These are phyloP conservation scores for Alternaria burnsii DNA, from an alignment of 2,329 filamentous ascomycete genomes.

Conservation along the genomic window DNA sequence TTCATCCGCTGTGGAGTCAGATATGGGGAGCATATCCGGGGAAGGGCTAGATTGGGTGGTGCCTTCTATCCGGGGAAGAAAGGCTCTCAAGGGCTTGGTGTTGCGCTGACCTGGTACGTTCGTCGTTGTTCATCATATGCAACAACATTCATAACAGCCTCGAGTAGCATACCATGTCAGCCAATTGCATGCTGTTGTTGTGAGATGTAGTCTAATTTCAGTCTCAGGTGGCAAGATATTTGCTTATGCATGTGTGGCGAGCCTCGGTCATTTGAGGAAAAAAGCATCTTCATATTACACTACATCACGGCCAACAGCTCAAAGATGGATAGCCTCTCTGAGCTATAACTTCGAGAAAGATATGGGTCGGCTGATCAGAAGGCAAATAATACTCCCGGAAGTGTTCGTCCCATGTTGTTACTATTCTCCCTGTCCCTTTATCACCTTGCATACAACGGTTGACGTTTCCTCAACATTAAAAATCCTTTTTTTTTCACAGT, in stretches of 20 bases:
- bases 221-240: too few relatives aligned
- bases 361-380: neutral
- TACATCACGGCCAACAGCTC: neutral
- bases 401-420: too few relatives aligned
- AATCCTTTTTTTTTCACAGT: neutral
- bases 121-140: neutral
- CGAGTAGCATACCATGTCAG: neutral
- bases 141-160: neutral
- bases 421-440: neutral
- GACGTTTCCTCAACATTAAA: neutral
- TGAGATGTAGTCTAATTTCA: neutral
- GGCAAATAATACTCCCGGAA: neutral
- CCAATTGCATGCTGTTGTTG: neutral
- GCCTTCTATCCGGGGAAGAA: slow-evolving; percentile 1
- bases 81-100: neutral
- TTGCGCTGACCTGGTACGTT: neutral
- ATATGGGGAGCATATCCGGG: neutral
- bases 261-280: neutral
- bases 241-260: too few relatives aligned
- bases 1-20: slow-evolving; percentile 7
- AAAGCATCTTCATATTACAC: neutral
- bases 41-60: slow-evolving; percentile 1
- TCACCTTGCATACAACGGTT: neutral
- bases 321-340: neutral
- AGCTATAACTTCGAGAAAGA: neutral